A percentile compares a stretch with the other conserved stretches of the same genome.
phyloP scores from a whole-genome alignment of 495 filamentous ascomycete species.

The Niebla homalea region DNA sequence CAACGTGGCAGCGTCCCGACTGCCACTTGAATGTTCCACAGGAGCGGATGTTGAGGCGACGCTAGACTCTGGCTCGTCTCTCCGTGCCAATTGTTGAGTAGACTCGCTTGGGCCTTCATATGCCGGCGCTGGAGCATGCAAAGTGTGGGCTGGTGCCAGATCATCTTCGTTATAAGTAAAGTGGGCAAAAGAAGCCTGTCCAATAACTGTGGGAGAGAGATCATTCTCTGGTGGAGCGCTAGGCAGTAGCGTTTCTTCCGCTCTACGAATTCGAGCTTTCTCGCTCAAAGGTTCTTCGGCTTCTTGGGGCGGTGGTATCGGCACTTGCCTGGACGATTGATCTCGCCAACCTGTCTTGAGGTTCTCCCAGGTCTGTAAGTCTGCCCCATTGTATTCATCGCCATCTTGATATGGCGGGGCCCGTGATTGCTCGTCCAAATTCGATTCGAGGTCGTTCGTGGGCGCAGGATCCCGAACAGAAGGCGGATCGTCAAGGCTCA shows the following conservation, averaged over 20 bases:
- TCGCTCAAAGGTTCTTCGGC: slow-evolving; percentile 47
- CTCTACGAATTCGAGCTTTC: slow-evolving; percentile 52
- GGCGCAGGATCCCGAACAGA: background rate
- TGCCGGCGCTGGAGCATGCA: slow-evolving; percentile 15
- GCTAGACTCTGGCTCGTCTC: background rate
- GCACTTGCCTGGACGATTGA: slow-evolving; percentile 18
- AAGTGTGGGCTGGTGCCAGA: slow-evolving; percentile 3
- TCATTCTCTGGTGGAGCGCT: slow-evolving; percentile 48
- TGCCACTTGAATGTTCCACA: background rate
- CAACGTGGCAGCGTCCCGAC: background rate
- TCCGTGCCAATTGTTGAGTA: slow-evolving; percentile 11
- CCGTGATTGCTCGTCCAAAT: slow-evolving; percentile 21
- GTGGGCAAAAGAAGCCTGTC: slow-evolving; percentile 30
- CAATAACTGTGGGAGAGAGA: slow-evolving; percentile 29
- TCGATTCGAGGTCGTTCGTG: slow-evolving; percentile 18
- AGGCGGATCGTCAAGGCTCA: background rate
- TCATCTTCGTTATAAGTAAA: slow-evolving; percentile 26
- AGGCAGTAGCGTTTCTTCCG: slow-evolving; percentile 56
- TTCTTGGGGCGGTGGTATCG: slow-evolving; percentile 40
- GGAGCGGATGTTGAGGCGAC: slow-evolving; percentile 8
- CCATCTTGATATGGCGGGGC: slow-evolving; percentile 23
- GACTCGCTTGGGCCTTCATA: slow-evolving; percentile 27
- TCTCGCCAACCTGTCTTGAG: slow-evolving; percentile 7
- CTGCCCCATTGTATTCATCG: slow-evolving; percentile 25
- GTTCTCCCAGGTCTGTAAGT: slow-evolving; percentile 19